Percentiles rank a stretch among this genome's conserved stretches.
phyloP scores from a whole-genome alignment of 2,329 filamentous ascomycete genomes.

The Sporothrix protearum region DNA sequence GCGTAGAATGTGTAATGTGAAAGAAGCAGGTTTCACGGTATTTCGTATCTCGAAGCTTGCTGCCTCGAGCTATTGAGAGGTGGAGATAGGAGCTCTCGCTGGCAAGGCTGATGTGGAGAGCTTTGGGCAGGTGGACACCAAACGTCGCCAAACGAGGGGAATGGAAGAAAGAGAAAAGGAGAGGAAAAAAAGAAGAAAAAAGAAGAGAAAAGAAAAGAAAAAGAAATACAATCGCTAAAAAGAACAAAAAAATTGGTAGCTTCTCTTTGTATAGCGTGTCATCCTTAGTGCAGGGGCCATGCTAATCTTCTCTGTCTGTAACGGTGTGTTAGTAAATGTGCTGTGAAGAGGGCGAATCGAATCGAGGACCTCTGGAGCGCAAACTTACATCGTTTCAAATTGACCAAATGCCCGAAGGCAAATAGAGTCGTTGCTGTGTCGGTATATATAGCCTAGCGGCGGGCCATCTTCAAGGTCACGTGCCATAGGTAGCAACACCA shows the following conservation, averaged over 20 bases:
- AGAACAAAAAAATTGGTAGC: constrained; percentile 60
- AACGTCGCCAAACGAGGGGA: no score
- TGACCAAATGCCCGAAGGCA: constrained; percentile 34
- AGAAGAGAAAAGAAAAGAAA: not conserved
- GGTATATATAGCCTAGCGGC: constrained; percentile 10
- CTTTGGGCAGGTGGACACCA: not conserved
- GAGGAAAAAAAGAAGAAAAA: not conserved
- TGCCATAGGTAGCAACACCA: not conserved
- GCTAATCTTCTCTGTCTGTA: constrained; percentile 31
- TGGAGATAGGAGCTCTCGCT: not conserved
- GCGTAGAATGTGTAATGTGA: not conserved
- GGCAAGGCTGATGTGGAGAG: not conserved
- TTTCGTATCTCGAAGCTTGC: not conserved
- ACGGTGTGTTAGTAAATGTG: constrained; percentile 17
- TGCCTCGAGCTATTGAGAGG: constrained; percentile 4
- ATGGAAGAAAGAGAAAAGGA: not conserved
- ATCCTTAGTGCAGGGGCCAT: constrained; percentile 69
- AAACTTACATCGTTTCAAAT: constrained; percentile 32
- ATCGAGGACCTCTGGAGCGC: constrained; percentile 9
- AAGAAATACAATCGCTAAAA: not conserved
- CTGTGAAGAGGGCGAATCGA: constrained; percentile 18
- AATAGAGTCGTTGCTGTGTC: not conserved
- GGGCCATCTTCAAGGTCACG: not conserved
- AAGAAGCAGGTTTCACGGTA: not conserved
- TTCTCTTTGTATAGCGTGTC: constrained; percentile 72